Evolutionary conservation across 2,329 filamentous ascomycete genomes (phyloP), one percentile per base, ranked within the genome.

Genomic region (Aspergillus tanneri): DNA sequence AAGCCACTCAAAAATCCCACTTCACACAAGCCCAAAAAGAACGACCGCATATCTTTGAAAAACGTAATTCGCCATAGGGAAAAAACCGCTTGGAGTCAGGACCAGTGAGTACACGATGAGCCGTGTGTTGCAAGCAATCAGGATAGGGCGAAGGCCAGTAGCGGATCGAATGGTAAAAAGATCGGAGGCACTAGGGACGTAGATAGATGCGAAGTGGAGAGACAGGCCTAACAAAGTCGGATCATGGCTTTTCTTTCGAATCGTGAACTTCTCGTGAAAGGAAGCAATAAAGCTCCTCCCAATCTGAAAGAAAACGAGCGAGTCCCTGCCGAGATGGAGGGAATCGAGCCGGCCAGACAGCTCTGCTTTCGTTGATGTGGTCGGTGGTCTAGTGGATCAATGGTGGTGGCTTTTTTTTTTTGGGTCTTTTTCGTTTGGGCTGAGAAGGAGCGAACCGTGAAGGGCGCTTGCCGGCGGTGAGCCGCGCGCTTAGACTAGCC

Each of bases 41-140:
- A 66, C 66, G 69, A 69, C 64, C 62, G 65, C 70, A 73, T 72
- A 67, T 72, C 70, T 72, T 60, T 67, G 64, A 53, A 63, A 63
- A 60, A 65, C 59, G 62, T 62, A 63, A 62, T 65, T 64, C 68
- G 69, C 69, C 70, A 72, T 72, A 65, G 55, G 66, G 65, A 66
- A 67, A n/a, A n/a, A 62, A 52, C 60, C 64, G 47, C 43, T 51
- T 34, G 45, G 54, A 50, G 52, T 50, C 48, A 54, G 57, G 36
- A 55, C 56, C 52, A 59, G 53, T 46, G 56, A 32, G 49, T 49
- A 46, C 23, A 19, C 25, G n/a, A 43, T 23, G 34, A 46, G 38
- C 34, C 30, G 38, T 24, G 38, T n/a, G 30, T 18, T 34, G 30
- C 32, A 32, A 34, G 32, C 23, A 47, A 43, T 25, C 37, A n/a